Percentiles rank a stretch among this genome's conserved stretches.
Conservation (phyloP, 192 early-diverging fungal genomes). For the Spizellomyces sp. region DNA sequence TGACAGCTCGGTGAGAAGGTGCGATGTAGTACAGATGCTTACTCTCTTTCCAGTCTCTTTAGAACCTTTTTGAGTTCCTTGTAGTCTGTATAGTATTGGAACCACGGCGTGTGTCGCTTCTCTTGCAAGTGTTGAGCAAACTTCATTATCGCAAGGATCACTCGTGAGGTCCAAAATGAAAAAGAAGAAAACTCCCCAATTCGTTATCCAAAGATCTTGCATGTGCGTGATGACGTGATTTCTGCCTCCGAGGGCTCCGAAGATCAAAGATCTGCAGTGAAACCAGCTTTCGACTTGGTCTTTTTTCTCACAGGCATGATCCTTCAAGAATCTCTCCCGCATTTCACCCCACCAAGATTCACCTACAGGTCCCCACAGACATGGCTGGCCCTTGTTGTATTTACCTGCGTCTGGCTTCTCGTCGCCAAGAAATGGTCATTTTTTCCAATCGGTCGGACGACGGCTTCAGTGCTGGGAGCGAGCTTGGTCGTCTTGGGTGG, state of each 20-base stretch:
- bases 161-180: too few relatives aligned
- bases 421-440: slow-evolving; percentile 10
- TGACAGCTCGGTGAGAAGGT: neutral
- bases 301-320: too few relatives aligned
- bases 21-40: neutral
- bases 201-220: too few relatives aligned
- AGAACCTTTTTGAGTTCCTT: slow-evolving; percentile 10
- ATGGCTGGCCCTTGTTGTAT: slow-evolving; percentile 6
- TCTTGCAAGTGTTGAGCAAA: slow-evolving; percentile 7
- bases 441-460: slow-evolving; percentile 15
- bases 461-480: slow-evolving; percentile 7
- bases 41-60: slow-evolving; percentile 7
- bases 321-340: too few relatives aligned
- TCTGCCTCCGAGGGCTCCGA: too few relatives aligned
- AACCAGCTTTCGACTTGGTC: too few relatives aligned
- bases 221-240: too few relatives aligned
- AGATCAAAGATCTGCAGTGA: too few relatives aligned
- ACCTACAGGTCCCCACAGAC: slow-evolving; percentile 6
- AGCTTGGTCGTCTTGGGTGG: slow-evolving; percentile 5
- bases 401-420: slow-evolving; percentile 10
- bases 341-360: neutral
- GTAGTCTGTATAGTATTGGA: slow-evolving; percentile 11
- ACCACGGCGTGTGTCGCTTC: neutral
- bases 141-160: slow-evolving; percentile 3
- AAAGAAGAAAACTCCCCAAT: too few relatives aligned